Evolutionary conservation across 495 filamentous ascomycete genomes (phyloP).

Genomic region (Astrothelium subdiscretum): DNA sequence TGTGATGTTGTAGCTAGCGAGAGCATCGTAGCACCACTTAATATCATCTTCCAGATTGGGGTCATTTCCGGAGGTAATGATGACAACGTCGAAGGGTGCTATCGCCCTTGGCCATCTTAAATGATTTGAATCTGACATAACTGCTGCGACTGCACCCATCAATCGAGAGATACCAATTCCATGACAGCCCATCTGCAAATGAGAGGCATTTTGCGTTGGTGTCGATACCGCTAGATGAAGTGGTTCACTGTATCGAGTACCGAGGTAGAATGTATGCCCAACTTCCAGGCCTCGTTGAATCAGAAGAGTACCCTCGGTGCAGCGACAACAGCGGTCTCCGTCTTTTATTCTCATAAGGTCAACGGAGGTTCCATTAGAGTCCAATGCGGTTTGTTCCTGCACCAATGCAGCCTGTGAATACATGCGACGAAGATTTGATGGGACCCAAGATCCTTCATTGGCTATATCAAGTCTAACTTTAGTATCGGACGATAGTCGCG

Average conservation of each 20-base stretch:
- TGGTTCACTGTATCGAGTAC: constrained; percentile 72
- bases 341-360: constrained; percentile 52
- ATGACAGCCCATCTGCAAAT: constrained; percentile 90
- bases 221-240: constrained; percentile 42
- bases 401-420: not conserved
- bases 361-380: constrained; percentile 15
- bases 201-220: constrained; percentile 25
- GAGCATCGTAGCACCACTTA: constrained; percentile 44
- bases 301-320: constrained; percentile 49
- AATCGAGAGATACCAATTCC: constrained; percentile 90
- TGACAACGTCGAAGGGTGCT: constrained; percentile 70
- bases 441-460: not conserved
- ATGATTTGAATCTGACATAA: constrained; percentile 57
- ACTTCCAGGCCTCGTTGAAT: constrained; percentile 71
- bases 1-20: constrained; percentile 2
- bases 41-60: constrained; percentile 40
- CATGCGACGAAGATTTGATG: not conserved
- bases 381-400: not conserved
- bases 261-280: constrained; percentile 90
- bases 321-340: constrained; percentile 64
- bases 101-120: constrained; percentile 83
- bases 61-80: constrained; percentile 45
- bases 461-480: not conserved
- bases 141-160: constrained; percentile 72
- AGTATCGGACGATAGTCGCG: not conserved